A percentile compares a stretch with the other conserved stretches of the same genome.
These are phyloP conservation scores for Arctium minus DNA, from an alignment of 129 eudicot genomes.

Conservation along the genomic window DNA sequence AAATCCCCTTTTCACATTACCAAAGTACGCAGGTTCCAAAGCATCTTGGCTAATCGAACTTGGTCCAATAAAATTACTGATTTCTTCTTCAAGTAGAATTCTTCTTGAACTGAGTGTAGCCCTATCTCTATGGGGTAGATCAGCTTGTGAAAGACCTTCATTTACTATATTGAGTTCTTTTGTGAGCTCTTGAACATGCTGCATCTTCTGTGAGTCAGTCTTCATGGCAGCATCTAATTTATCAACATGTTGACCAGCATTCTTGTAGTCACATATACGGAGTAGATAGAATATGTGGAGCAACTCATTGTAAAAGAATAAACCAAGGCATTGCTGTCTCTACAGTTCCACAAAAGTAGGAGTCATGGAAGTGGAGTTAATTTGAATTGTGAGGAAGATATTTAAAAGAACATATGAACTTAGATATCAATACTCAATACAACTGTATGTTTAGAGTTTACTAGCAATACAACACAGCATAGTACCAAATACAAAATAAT, in stretches of 20 bases:
- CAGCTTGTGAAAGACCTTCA: slow-evolving; percentile 55
- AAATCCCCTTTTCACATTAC: slow-evolving; percentile 61
- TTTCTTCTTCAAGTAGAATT: slow-evolving; percentile 62
- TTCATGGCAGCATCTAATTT: slow-evolving; percentile 87
- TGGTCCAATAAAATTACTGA: slow-evolving; percentile 36
- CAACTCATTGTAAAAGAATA: slow-evolving; percentile 81
- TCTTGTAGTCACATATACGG: slow-evolving; percentile 86
- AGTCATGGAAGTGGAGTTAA: neutral
- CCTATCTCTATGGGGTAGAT: slow-evolving; percentile 59
- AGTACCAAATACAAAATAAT: neutral
- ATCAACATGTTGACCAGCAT: slow-evolving; percentile 74
- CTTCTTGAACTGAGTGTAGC: slow-evolving; percentile 50
- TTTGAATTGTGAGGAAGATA: neutral
- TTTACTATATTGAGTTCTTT: slow-evolving; percentile 63
- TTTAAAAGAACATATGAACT: slow-evolving; percentile 13
- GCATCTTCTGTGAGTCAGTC: slow-evolving; percentile 57
- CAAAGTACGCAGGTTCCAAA: slow-evolving; percentile 72
- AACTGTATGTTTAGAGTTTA: neutral
- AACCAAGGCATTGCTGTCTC: slow-evolving; percentile 78
- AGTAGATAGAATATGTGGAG: slow-evolving; percentile 86
- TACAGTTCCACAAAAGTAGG: slow-evolving; percentile 16
- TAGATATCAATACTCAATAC: neutral
- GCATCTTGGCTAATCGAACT: slow-evolving; percentile 45
- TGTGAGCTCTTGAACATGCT: slow-evolving; percentile 55
- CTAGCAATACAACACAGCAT: slow-evolving; percentile 9